phyloP scores from a whole-genome alignment of 1,284 basidiomycete genomes.

The Microbotryomycetes sp. region DNA sequence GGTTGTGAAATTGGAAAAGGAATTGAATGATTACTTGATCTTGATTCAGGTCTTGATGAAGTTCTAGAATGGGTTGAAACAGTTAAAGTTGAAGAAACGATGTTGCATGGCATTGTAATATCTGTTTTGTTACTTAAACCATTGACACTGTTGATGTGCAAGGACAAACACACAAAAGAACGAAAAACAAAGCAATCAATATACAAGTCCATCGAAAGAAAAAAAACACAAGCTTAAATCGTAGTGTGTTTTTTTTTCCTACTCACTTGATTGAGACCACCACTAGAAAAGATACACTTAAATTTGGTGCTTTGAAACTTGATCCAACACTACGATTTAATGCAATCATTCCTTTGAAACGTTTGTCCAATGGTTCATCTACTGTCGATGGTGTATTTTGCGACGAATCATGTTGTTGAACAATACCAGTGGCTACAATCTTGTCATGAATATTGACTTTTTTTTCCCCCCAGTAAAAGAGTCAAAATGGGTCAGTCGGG shows the following conservation, averaged over 20 bases:
- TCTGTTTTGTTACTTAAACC: conserved; percentile 3
- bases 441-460: conserved; percentile 12
- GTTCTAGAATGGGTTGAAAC: background rate
- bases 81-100: background rate
- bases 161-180: background rate
- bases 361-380: conserved; percentile 7
- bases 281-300: conserved; percentile 20
- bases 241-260: background rate
- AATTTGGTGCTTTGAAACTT: conserved; percentile 23
- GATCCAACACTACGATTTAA: conserved; percentile 8
- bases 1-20: background rate
- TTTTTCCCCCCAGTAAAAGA: too few relatives aligned
- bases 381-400: background rate
- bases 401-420: background rate
- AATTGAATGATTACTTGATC: background rate
- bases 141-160: background rate
- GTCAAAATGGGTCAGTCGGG: too few relatives aligned
- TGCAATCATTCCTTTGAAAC: conserved; percentile 1
- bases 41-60: background rate
- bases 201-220: background rate
- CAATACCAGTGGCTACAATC: conserved; percentile 1
- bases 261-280: conserved; percentile 17
- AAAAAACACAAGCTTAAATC: background rate
- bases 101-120: conserved; percentile 1
- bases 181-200: background rate